Conservation (phyloP, 345 rosid genomes). For the Lepidium africanum region DNA sequence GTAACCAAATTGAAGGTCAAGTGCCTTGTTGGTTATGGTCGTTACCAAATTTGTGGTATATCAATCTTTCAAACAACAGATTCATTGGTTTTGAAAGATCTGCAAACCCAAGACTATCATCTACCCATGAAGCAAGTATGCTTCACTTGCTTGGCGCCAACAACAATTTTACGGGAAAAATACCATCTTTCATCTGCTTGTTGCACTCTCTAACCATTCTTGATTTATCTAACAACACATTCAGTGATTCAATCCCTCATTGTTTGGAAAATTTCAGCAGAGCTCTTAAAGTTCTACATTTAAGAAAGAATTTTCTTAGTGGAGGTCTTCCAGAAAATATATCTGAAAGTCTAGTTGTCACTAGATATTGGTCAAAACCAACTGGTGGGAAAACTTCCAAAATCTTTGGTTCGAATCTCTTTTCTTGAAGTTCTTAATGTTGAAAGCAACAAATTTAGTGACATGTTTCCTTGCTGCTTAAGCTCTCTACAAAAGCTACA, state of each 20-base stretch:
- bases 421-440: neutral
- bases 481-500: conserved; percentile 21
- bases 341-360: neutral
- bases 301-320: neutral
- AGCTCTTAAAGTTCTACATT: neutral
- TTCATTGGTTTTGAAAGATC: neutral
- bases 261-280: neutral
- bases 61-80: neutral
- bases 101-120: neutral
- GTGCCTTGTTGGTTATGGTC: conserved; percentile 8
- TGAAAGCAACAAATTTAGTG: conserved; percentile 18
- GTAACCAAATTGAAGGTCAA: conserved; percentile 7
- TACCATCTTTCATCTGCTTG: neutral
- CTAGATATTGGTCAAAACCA: conserved; percentile 22
- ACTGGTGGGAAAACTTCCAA: conserved; percentile 22
- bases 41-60: neutral
- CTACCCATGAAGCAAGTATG: neutral
- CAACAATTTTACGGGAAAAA: neutral
- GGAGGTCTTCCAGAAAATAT: conserved; percentile 6
- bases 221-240: neutral
- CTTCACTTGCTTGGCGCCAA: neutral
- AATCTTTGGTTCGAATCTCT: neutral
- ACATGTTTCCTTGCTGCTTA: conserved; percentile 34
- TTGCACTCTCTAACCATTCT: neutral
- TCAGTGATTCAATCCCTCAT: neutral